Conservation (phyloP, 306 rosid genomes). For the Hippophae tibetana region DNA sequence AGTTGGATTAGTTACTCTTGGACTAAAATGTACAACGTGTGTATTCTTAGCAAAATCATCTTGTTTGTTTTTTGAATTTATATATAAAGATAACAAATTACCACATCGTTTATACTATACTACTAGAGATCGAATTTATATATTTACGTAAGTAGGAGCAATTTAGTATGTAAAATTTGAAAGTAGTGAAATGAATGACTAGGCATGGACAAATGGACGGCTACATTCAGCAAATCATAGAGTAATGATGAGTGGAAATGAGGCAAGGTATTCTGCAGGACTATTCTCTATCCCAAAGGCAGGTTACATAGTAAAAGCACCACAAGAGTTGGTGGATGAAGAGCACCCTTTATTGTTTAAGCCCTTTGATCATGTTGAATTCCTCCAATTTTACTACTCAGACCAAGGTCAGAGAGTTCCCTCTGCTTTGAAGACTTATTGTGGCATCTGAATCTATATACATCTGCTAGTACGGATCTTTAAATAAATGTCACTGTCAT, state of each 20-base stretch:
- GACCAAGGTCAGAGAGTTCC: conserved; percentile 34
- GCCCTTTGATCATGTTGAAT: conserved; percentile 48
- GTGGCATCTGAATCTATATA: conserved; percentile 30
- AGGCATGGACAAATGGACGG: conserved; percentile 79
- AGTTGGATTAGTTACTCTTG: too few species aligned
- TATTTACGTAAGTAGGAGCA: too few species aligned
- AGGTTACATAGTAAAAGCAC: conserved; percentile 42
- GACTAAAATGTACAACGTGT: too few species aligned
- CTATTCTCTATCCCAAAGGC: conserved; percentile 49
- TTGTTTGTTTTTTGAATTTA: too few species aligned
- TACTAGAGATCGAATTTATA: too few species aligned
- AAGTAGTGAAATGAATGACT: neutral
- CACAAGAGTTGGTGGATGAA: conserved; percentile 59
- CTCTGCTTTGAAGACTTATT: conserved; percentile 36
- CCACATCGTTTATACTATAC: too few species aligned
- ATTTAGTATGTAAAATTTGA: neutral
- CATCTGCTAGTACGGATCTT: neutral
- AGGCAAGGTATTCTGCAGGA: conserved; percentile 52
- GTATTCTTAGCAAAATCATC: too few species aligned
- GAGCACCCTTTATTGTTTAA: conserved; percentile 55
- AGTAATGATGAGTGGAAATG: conserved; percentile 61
- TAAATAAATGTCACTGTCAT: neutral
- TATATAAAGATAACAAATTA: too few species aligned
- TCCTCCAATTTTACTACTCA: conserved; percentile 32
- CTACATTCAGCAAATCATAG: conserved; percentile 48